Conservation (phyloP, 2,329 filamentous ascomycete genomes). For the Aspergillus fumigatus region DNA sequence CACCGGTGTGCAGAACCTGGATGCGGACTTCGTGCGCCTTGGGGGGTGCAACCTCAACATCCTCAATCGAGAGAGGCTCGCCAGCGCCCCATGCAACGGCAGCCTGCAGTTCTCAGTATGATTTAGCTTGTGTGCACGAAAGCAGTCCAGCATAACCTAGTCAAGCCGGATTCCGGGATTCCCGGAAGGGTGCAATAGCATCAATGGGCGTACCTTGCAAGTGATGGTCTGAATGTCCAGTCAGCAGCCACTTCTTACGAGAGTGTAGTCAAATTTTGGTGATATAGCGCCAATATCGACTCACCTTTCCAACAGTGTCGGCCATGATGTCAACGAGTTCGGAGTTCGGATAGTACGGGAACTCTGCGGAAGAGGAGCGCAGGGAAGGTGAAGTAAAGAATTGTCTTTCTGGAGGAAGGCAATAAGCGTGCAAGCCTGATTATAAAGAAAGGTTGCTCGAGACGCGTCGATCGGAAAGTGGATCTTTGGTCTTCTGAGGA, state of each 20-base stretch:
- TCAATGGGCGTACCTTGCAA: slow-evolving; percentile 60
- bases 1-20: slow-evolving; percentile 94
- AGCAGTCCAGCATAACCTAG: background rate
- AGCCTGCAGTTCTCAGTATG: slow-evolving; percentile 49
- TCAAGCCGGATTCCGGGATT: background rate
- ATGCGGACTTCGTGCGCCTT: slow-evolving; percentile 94
- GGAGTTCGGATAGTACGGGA: slow-evolving; percentile 6
- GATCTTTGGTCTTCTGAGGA: background rate
- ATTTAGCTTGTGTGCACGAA: background rate
- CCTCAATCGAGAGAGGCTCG: slow-evolving; percentile 82
- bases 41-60: slow-evolving; percentile 85
- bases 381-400: slow-evolving; percentile 9
- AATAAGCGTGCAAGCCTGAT: background rate
- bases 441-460: slow-evolving; percentile 4
- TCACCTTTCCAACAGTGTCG: slow-evolving; percentile 54
- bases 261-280: background rate
- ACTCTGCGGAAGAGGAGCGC: slow-evolving; percentile 13
- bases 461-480: background rate
- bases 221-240: slow-evolving; percentile 67
- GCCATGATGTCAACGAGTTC: slow-evolving; percentile 40
- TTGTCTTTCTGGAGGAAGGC: slow-evolving; percentile 9
- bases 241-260: slow-evolving; percentile 8
- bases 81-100: slow-evolving; percentile 97
- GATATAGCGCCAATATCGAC: slow-evolving; percentile 2
- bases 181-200: background rate